Base-by-base conservation (phyloP, 768 basidiomycete species). In the Thelephora aurantiotincta region DNA sequence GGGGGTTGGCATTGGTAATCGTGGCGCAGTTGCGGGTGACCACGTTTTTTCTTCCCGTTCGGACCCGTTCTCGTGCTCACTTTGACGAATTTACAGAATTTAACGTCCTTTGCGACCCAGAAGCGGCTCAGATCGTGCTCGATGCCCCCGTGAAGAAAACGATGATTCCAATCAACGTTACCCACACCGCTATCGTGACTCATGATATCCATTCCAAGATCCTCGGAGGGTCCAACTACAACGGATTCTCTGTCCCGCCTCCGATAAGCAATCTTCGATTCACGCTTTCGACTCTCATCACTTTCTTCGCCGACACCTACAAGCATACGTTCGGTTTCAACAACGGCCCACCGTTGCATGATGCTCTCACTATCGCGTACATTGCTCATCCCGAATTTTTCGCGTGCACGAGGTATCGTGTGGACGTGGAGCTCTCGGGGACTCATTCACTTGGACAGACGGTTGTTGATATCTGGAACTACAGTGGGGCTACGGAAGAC, bases 151-250 rank as follows among this genome's bases (percentile, higher is more conserved):
- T 86, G 6, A 80, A 75, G 65, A 75, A 67, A 23, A 64, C 67
- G 13, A 89, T 89, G 88, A 75, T 90, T 22, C 86, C 87, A 0
- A 73, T 94, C 54, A 92, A 94, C 56, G 82, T 91, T 14, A 87
- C 90, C 2, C 91, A 93, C 60, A 82, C 76, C 0, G 86, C 84
- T 2, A 83, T 93, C 51, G 80, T 86, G 38, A 82, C 77, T 2
- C 58, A 63, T 18, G 55, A 61, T 9, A 63, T 80, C 30, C 81
- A 80, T 53, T 50, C 63, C 0, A 63, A 65, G 18, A 66, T 92
- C 2, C 70, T 87, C 26, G 56, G 63, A 16, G 26, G 26, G 5
- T 30, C 26, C 4, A 30, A 30, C 9, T 30, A 30, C 9, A 30
- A 30, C 26, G 26, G 26, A 30, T 30, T 30, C 9, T 30, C 26